Percentiles rank a stretch among this genome's conserved stretches.
These are phyloP conservation scores for Hanseniaspora mollemarum DNA, from an alignment of 805 yeast species.

Conservation along the genomic window DNA sequence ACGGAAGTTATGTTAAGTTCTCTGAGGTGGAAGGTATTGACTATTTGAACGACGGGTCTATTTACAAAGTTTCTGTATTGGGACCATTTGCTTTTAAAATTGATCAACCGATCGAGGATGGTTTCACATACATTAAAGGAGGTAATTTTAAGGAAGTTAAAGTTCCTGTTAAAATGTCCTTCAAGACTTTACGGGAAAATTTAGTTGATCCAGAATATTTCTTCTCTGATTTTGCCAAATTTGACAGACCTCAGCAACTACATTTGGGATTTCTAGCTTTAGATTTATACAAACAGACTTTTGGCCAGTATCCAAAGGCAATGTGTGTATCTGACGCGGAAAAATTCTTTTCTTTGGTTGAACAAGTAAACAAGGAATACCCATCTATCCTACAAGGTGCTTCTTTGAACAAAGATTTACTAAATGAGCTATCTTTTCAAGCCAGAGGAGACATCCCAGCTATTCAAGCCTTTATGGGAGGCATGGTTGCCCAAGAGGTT, in stretches of 20 bases:
- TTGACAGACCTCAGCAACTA: conserved; percentile 80
- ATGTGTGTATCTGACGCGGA: conserved; percentile 61
- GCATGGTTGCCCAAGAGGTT: conserved; percentile 91
- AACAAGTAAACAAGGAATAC: conserved; percentile 45
- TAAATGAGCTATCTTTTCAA: conserved; percentile 67
- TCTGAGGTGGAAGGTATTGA: conserved; percentile 74
- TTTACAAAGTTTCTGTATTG: conserved; percentile 66
- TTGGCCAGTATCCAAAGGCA: conserved; percentile 64
- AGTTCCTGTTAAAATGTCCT: conserved; percentile 55
- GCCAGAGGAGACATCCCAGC: conserved; percentile 90
- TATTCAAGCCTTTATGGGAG: conserved; percentile 80
- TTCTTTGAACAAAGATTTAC: conserved; percentile 49
- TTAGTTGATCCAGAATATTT: conserved; percentile 66
- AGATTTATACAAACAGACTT: conserved; percentile 52
- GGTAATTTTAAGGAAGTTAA: conserved; percentile 91
- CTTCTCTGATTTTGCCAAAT: conserved; percentile 82
- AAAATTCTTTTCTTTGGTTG: conserved; percentile 49
- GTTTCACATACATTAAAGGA: conserved; percentile 52
- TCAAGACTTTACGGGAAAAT: conserved; percentile 54
- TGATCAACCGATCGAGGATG: conserved; percentile 26
- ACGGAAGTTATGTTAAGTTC: conserved; percentile 81
- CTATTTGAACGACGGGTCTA: conserved; percentile 58
- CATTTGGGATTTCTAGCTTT: conserved; percentile 90
- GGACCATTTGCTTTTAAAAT: conserved; percentile 93
- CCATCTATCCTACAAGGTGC: conserved; percentile 42